phyloP scores from a whole-genome alignment of 441 rosid species.

The Jatropha multifida region DNA sequence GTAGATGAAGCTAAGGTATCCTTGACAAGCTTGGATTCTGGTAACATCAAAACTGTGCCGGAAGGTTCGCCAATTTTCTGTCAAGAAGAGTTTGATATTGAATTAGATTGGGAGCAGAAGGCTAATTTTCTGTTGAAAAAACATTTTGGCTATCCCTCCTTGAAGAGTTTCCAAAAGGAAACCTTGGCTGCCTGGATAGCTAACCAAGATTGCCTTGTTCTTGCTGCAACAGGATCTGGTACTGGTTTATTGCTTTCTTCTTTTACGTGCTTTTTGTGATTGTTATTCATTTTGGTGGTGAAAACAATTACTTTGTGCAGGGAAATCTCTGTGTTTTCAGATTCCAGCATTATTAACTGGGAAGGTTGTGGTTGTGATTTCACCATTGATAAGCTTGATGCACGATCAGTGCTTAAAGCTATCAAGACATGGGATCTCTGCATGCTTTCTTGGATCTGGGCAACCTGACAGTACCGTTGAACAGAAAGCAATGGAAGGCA shows the following conservation, averaged over 20 bases:
- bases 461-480: constrained; percentile 83
- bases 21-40: constrained; percentile 1
- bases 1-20: constrained; percentile 25
- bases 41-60: constrained; percentile 12
- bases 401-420: constrained; percentile 92
- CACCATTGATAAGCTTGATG: constrained; percentile 96
- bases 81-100: constrained; percentile 35
- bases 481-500: constrained; percentile 82
- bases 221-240: constrained; percentile 97
- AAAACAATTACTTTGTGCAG: constrained; percentile 37
- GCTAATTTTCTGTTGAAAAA: constrained; percentile 44
- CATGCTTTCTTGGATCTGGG: constrained; percentile 97
- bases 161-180: constrained; percentile 79
- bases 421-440: constrained; percentile 72
- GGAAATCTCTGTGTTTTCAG: constrained; percentile 92
- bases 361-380: constrained; percentile 79
- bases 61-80: constrained; percentile 28
- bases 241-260: constrained; percentile 19
- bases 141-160: constrained; percentile 59
- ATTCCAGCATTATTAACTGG: constrained; percentile 83
- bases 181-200: constrained; percentile 75
- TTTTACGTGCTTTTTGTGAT: not conserved
- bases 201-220: constrained; percentile 79
- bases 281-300: constrained; percentile 2
- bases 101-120: constrained; percentile 58